phyloP scores from a whole-genome alignment of 305 asterid genomes.

The Rubia occidens region DNA sequence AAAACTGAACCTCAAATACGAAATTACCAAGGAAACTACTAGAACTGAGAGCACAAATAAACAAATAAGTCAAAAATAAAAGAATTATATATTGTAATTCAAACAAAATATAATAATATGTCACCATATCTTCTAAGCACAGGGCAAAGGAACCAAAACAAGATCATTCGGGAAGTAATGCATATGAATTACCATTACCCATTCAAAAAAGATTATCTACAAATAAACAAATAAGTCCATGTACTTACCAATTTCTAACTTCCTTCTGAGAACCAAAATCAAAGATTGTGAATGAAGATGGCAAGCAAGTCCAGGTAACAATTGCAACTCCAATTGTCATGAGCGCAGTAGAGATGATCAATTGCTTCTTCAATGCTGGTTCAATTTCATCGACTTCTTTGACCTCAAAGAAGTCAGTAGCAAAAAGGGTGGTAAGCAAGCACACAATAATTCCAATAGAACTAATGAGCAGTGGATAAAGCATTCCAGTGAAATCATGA shows the following conservation, averaged over 20 bases:
- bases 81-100: background rate
- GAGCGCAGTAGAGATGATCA: slow-evolving; percentile 58
- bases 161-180: background rate
- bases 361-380: slow-evolving; percentile 63
- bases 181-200: no score
- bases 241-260: slow-evolving; percentile 65
- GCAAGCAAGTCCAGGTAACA: slow-evolving; percentile 59
- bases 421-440: slow-evolving; percentile 70
- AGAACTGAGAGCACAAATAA: no score
- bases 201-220: no score
- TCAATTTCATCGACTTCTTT: slow-evolving; percentile 64
- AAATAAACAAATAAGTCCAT: background rate
- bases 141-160: background rate
- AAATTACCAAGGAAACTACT: no score
- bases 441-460: slow-evolving; percentile 86
- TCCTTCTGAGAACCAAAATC: slow-evolving; percentile 62
- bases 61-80: background rate
- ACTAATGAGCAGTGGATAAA: slow-evolving; percentile 71
- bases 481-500: slow-evolving; percentile 75
- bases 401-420: slow-evolving; percentile 64
- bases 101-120: background rate
- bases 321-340: slow-evolving; percentile 60
- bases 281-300: slow-evolving; percentile 63
- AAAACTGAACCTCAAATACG: background rate
- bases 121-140: background rate